Percentiles rank a stretch among this genome's conserved stretches.
Evolutionary conservation across 352 stramenopile species (phyloP).

Genomic region (Globisporangium echinulatum): DNA sequence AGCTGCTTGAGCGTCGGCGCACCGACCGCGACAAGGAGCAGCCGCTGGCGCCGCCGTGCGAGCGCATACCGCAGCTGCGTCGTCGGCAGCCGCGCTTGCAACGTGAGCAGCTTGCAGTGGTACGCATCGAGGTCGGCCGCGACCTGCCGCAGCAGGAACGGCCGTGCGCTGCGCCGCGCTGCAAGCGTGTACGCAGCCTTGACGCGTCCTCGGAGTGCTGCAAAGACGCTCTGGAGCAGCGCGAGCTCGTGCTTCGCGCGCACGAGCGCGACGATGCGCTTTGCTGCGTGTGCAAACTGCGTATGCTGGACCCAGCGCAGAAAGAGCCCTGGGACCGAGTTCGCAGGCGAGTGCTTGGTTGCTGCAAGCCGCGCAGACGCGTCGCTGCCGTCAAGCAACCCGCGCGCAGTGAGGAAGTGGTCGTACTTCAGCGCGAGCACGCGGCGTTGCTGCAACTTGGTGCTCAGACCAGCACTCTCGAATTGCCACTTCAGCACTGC

Average conservation of each 20-base stretch:
- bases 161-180: conserved; percentile 13
- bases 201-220: conserved; percentile 29
- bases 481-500: conserved; percentile 48
- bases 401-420: conserved; percentile 19
- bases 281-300: conserved; percentile 25
- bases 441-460: conserved; percentile 27
- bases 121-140: conserved; percentile 41
- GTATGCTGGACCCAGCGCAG: conserved; percentile 55
- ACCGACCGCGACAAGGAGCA: conserved; percentile 33
- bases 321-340: conserved; percentile 38
- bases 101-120: conserved; percentile 38
- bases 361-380: conserved; percentile 24
- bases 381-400: conserved; percentile 25
- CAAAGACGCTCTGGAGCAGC: conserved; percentile 31
- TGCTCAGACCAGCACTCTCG: conserved; percentile 29
- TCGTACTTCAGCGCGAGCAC: conserved; percentile 37
- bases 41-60: conserved; percentile 12
- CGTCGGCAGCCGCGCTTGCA: conserved; percentile 24
- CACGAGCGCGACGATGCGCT: conserved; percentile 16
- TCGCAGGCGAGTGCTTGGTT: conserved; percentile 39
- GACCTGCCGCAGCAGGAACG: conserved; percentile 37
- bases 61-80: conserved; percentile 22
- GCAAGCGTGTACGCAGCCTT: conserved; percentile 40
- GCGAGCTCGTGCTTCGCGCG: conserved; percentile 29
- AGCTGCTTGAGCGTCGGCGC: conserved; percentile 70